Conservation (phyloP, 23 red algal genomes). For the Gracilariopsis chorda region DNA sequence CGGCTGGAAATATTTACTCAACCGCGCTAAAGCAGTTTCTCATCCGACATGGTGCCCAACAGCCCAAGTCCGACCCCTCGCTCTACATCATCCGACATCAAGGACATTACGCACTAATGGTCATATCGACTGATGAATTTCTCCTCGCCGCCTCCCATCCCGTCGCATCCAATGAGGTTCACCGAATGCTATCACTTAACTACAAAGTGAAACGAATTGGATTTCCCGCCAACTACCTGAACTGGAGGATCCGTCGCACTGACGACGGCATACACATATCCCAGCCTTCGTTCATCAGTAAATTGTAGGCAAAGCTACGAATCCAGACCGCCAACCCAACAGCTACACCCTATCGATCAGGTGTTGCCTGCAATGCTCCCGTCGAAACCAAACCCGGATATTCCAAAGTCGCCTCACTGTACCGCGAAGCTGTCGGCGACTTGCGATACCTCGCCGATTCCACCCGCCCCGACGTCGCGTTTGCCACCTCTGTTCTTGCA, state of each 20-base stretch:
- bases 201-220: background rate
- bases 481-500: too few relatives aligned
- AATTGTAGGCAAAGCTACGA: too few relatives aligned
- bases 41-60: background rate
- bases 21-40: background rate
- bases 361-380: too few relatives aligned
- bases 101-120: background rate
- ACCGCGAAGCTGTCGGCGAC: too few relatives aligned
- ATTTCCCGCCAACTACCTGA: background rate
- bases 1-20: background rate
- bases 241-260: constrained; percentile 34
- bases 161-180: background rate
- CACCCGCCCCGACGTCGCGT: too few relatives aligned
- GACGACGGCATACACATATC: too few relatives aligned
- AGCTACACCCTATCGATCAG: too few relatives aligned
- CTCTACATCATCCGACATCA: background rate
- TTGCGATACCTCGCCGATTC: too few relatives aligned
- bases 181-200: background rate
- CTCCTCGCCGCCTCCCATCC: background rate
- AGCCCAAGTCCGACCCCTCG: background rate
- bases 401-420: too few relatives aligned
- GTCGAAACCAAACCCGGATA: too few relatives aligned
- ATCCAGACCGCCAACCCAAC: too few relatives aligned
- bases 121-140: background rate
- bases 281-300: too few relatives aligned